A percentile compares a stretch with the other conserved stretches of the same genome.
phyloP scores from a whole-genome alignment of 176 grass and related monocot species.

The Cocos nucifera region DNA sequence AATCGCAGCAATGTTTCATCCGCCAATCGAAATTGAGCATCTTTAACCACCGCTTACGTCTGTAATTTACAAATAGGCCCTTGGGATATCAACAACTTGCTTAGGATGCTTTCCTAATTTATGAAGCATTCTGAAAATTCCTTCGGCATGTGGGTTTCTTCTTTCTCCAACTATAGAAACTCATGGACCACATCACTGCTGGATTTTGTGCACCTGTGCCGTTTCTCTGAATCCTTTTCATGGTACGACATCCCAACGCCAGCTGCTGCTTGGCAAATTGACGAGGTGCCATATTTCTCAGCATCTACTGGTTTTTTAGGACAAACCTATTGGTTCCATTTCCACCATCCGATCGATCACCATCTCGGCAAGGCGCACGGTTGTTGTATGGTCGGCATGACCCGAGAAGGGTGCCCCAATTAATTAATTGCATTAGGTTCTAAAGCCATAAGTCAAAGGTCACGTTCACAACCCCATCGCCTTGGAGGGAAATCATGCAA shows the following conservation, averaged over 20 bases:
- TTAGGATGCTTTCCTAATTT: constrained; percentile 46
- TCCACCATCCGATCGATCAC: constrained; percentile 43
- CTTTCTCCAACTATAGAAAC: constrained; percentile 40
- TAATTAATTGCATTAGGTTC: constrained; percentile 50
- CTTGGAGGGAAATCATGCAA: constrained; percentile 58
- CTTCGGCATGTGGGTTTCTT: constrained; percentile 28
- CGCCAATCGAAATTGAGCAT: too few relatives aligned
- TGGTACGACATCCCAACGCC: constrained; percentile 52
- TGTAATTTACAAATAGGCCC: neutral
- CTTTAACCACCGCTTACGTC: too few relatives aligned
- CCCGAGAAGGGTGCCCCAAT: constrained; percentile 54
- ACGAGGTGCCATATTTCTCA: constrained; percentile 51
- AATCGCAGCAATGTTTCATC: too few relatives aligned
- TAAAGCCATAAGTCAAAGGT: constrained; percentile 54
- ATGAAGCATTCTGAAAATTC: constrained; percentile 43
- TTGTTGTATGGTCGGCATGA: constrained; percentile 68
- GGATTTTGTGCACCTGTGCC: constrained; percentile 44
- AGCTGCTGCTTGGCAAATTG: constrained; percentile 57
- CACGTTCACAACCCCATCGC: constrained; percentile 46
- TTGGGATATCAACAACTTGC: constrained; percentile 29
- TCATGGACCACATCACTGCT: constrained; percentile 50
- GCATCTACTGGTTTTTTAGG: too few relatives aligned
- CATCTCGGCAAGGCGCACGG: constrained; percentile 36
- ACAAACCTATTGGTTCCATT: constrained; percentile 21
- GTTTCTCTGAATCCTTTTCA: constrained; percentile 56